Evolutionary conservation across 768 basidiomycete genomes (phyloP).

Genomic region (Amanita pseudoporphyria): DNA sequence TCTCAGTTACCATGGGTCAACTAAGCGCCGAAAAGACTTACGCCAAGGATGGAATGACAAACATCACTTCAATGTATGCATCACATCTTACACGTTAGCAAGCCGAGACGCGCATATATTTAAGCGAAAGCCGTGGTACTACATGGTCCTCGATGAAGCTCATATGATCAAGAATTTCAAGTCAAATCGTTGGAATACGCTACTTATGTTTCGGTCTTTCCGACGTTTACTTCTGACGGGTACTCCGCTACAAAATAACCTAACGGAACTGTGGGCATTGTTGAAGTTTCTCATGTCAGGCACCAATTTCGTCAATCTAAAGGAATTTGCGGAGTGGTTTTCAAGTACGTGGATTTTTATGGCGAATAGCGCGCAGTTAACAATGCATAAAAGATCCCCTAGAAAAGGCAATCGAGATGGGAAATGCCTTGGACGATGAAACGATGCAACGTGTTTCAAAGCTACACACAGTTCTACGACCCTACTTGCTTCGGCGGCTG

Average conservation of each 20-base stretch:
- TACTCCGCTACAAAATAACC: conserved; percentile 93
- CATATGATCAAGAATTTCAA: conserved; percentile 98
- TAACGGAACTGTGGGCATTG: conserved; percentile 92
- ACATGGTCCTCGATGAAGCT: conserved; percentile 93
- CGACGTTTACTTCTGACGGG: conserved; percentile 88
- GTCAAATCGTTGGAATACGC: conserved; percentile 86
- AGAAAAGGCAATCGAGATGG: conserved; percentile 90
- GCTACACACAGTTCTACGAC: conserved; percentile 90
- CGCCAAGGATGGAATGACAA: conserved; percentile 88
- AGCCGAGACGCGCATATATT: conserved; percentile 86
- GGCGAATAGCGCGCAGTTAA: background rate
- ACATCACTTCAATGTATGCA: conserved; percentile 86
- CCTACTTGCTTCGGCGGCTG: conserved; percentile 90
- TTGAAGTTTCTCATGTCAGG: conserved; percentile 92
- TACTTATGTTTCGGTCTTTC: conserved; percentile 82
- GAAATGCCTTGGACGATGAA: conserved; percentile 67
- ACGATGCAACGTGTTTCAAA: conserved; percentile 78
- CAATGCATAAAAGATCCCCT: conserved; percentile 57
- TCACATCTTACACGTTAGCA: conserved; percentile 92
- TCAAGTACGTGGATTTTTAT: conserved; percentile 53
- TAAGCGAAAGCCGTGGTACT: conserved; percentile 90
- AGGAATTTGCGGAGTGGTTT: conserved; percentile 95
- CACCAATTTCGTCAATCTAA: conserved; percentile 80
- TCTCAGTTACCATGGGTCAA: conserved; percentile 83
- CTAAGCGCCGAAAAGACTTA: conserved; percentile 83